Evolutionary conservation across 202 grass and related monocot genomes (phyloP).

Genomic region (Musa balbisiana): DNA sequence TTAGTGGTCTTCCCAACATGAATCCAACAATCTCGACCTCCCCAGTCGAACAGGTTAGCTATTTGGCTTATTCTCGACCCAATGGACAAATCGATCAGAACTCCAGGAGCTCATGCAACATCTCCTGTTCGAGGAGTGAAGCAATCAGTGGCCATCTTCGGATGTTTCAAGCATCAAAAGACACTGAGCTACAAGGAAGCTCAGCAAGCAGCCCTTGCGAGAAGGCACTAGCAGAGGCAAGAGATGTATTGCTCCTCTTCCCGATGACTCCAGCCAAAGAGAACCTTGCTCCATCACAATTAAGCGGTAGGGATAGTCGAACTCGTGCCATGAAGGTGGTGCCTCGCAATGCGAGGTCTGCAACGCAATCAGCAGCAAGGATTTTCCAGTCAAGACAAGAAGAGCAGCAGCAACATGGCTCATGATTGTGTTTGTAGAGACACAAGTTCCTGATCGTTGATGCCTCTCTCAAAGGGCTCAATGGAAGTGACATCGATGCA

Average conservation of each 20-base stretch:
- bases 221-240: conserved; percentile 33
- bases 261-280: conserved; percentile 20
- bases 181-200: conserved; percentile 67
- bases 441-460: no score
- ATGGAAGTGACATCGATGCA: no score
- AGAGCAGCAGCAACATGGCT: not conserved
- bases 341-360: conserved; percentile 48
- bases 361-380: not conserved
- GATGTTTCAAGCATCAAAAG: conserved; percentile 51
- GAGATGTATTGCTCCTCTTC: conserved; percentile 24
- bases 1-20: conserved; percentile 39
- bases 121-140: conserved; percentile 38
- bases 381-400: conserved; percentile 17
- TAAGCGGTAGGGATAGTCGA: conserved; percentile 28
- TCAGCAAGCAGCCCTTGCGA: conserved; percentile 60
- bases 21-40: conserved; percentile 45
- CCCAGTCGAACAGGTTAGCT: conserved; percentile 48
- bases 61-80: conserved; percentile 26
- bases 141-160: conserved; percentile 33
- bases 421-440: not conserved
- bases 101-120: conserved; percentile 47
- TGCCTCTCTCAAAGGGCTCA: no score
- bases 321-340: conserved; percentile 64
- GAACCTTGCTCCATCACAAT: conserved; percentile 29
- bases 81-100: conserved; percentile 37